Base-by-base conservation (phyloP, 2,329 filamentous ascomycete genomes). In the Claviceps humidiphila region DNA sequence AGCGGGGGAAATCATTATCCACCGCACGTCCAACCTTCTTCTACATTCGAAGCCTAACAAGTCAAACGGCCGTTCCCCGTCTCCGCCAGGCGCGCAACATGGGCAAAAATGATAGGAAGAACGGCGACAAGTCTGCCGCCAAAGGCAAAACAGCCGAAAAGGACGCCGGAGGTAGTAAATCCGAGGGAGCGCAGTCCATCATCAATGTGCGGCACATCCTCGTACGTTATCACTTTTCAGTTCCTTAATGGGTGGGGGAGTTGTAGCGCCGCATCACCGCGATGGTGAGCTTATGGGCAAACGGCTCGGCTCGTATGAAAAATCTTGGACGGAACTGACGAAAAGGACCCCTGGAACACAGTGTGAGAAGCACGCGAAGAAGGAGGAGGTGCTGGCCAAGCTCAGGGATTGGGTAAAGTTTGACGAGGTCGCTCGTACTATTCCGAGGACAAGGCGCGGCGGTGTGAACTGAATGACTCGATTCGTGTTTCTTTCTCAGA, bases 181-280 rank as follows among this genome's bases (percentile, higher is more conserved):
- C 62, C 20, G 73, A 73, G 52, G 85, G 80, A 24, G 82, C 81
- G 1, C 81, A 83, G 60, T 74, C 74, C 54, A 85, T 89, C 69
- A 87, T 89, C 69, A 87, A 87, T 61, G 83, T 85, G 50, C 78
- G 85, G 42, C 85, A 89, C 66, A 87, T 89, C 54, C 66, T 87
- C 61, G 76, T 77, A 58, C 51, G 66, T 56, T n/a, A 37, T 16
- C 7, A 38, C 4, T 11, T 22, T 9, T 46, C 20, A 30, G 30
- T 24, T 14, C 41, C 41, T 17, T 17, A 9, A 14, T 39, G 14
- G 17, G 38, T 8, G 6, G 39, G 39, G 40, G 11, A 20, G 40
- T 20, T 17, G 5, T 42, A 20, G n/a, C 42, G 20, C 42, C 20
- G 20, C 13, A 14, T 44, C 20, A 16, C 14, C 20, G 14, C 20